phyloP scores from a whole-genome alignment of 1,284 basidiomycete species.

The Irpex sp. region DNA sequence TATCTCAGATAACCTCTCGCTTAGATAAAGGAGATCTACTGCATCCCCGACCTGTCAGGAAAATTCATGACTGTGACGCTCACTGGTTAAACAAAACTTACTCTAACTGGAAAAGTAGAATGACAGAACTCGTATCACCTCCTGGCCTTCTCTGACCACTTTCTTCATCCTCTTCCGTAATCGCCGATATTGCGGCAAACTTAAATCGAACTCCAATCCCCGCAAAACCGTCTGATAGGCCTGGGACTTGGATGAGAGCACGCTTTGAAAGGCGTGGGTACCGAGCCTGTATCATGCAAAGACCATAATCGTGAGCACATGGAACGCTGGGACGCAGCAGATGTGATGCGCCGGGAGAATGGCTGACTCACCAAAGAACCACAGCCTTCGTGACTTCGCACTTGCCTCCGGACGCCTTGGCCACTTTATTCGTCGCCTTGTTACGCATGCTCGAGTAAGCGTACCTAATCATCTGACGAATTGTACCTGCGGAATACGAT shows the following conservation, averaged over 20 bases:
- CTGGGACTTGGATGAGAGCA: conserved; percentile 55
- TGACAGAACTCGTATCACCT: conserved; percentile 18
- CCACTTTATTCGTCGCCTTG: conserved; percentile 43
- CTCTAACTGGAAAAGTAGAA: conserved; percentile 14
- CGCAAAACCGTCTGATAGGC: conserved; percentile 45
- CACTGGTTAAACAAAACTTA: background rate
- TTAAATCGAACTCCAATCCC: conserved; percentile 47
- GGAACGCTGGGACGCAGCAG: conserved; percentile 12
- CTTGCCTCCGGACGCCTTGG: conserved; percentile 32
- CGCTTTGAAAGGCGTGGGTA: conserved; percentile 66
- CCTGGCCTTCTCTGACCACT: conserved; percentile 45
- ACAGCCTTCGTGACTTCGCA: conserved; percentile 45
- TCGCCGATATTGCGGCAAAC: conserved; percentile 38
- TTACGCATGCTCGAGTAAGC: conserved; percentile 49
- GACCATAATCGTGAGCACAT: background rate
- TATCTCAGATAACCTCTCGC: background rate
- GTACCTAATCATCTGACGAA: conserved; percentile 57
- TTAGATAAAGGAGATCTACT: background rate
- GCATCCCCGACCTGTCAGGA: background rate
- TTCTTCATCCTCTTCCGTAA: conserved; percentile 40
- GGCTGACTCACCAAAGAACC: conserved; percentile 57
- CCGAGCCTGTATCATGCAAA: conserved; percentile 61
- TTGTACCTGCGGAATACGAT: conserved; percentile 38
- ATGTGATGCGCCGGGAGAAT: conserved; percentile 22
- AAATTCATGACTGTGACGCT: background rate